These are phyloP conservation scores for Pyrenopolyporus hunteri DNA, from an alignment of 495 filamentous ascomycete species.

Conservation along the genomic window DNA sequence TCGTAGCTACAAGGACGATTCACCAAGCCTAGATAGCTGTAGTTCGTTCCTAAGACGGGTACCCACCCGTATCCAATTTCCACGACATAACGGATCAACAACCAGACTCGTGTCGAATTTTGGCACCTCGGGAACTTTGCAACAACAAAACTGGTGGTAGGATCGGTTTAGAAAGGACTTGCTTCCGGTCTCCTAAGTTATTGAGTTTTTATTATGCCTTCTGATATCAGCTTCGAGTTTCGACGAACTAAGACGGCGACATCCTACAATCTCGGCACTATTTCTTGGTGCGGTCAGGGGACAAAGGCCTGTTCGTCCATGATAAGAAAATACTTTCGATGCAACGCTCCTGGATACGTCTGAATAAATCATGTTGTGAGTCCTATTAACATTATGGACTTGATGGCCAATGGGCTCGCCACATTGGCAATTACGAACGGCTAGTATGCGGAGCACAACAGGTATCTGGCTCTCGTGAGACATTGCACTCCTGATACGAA, in stretches of 20 bases:
- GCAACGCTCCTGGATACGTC: slow-evolving; percentile 30
- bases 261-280: slow-evolving; percentile 2
- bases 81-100: slow-evolving; percentile 1
- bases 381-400: slow-evolving; percentile 17
- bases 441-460: slow-evolving; percentile 5
- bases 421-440: slow-evolving; percentile 17
- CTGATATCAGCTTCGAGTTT: not conserved
- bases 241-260: not conserved
- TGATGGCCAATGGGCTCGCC: slow-evolving; percentile 12
- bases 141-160: no score
- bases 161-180: no score
- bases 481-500: not conserved
- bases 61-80: not conserved
- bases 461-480: not conserved
- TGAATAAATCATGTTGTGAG: slow-evolving; percentile 15
- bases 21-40: not conserved
- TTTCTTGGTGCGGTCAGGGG: slow-evolving; percentile 26
- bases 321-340: slow-evolving; percentile 1
- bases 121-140: slow-evolving; percentile 1
- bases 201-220: slow-evolving; percentile 6
- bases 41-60: not conserved
- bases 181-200: not conserved
- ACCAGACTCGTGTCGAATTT: not conserved
- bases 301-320: slow-evolving; percentile 1
- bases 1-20: not conserved